Evolutionary conservation across 768 basidiomycete genomes (phyloP), one percentile per base, ranked within the genome.

Genomic region (Mycena filopes): DNA sequence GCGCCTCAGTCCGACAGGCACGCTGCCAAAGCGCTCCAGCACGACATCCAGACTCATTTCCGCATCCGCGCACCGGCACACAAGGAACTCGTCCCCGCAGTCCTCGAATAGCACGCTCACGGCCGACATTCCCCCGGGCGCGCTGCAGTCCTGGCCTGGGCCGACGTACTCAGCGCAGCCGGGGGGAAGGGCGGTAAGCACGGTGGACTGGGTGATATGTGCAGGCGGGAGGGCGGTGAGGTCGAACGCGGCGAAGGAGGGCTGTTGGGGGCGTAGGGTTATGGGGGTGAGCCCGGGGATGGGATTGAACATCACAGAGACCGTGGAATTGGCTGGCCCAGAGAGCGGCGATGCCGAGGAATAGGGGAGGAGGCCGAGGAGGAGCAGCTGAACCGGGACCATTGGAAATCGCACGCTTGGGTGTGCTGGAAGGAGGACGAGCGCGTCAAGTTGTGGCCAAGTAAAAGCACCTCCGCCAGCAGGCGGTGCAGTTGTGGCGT

Each of bases 1-100:
- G 16, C 74, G 65, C 60, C 76, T 65, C 53, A 78, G 58, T 3
- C 77, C 77, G 20, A 77, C 70, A 7, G 75, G 75, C 9, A 77
- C 70, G 20, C 67, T 71, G n/a, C 73, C 74, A 10, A 77, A 64
- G 16, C 70, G 66, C 23, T 74, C 70, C 1, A 76, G 61, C 3
- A 71, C 72, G 16, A 62, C 69, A 41, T 74, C 72, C 51, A 75
- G 51, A 12, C 65, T 65, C 68, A 78, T 73, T 42, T 70, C 71
- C n/a, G 73, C 71, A 23, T 68, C 63, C 12, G 25, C 64, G 56
- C 77, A 77, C 23, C 72, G 73, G 36, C 77, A 77, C 3, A 78
- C 55, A 1, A 71, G 75, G 59, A 67, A 76, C 25, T 69, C 20
- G 21, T 71, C 70, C 1, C 68, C 63, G 47, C 75, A 77, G 57